Conservation (phyloP, 441 rosid genomes). For the Kokia cookei region DNA sequence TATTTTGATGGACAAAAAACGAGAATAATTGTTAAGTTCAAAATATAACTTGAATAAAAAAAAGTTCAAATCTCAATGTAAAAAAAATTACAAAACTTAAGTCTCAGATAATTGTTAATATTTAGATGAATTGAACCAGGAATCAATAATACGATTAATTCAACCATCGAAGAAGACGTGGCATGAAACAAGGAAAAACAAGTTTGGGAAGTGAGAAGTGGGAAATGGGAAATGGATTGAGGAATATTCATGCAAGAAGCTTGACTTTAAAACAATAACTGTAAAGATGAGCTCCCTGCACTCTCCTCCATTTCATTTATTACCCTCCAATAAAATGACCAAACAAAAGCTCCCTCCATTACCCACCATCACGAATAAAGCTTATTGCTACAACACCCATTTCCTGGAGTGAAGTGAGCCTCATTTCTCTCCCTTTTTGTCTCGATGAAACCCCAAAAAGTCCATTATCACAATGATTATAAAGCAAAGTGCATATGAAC, state of each 20-base stretch:
- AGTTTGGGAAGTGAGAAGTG: slow-evolving; percentile 1
- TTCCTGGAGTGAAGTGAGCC: slow-evolving; percentile 1
- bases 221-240: slow-evolving; percentile 4
- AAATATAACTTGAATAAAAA: too few species aligned
- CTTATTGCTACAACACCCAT: not conserved
- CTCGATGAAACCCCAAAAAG: slow-evolving; percentile 20
- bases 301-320: not conserved
- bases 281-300: not conserved
- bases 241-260: not conserved
- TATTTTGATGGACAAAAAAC: too few species aligned
- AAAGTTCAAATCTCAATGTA: accelerated
- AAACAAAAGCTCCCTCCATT: not conserved
- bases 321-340: not conserved
- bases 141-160: too few species aligned
- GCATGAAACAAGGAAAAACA: not conserved
- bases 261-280: not conserved
- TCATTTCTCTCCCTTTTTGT: not conserved
- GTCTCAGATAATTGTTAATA: too few species aligned
- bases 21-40: too few species aligned
- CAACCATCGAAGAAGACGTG: not conserved
- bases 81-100: too few species aligned
- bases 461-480: slow-evolving; percentile 19
- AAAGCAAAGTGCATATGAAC: slow-evolving; percentile 13
- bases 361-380: not conserved
- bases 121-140: too few species aligned